Evolutionary conservation across 352 stramenopile species (phyloP).

Genomic region (Elongisporangium anandrum): DNA sequence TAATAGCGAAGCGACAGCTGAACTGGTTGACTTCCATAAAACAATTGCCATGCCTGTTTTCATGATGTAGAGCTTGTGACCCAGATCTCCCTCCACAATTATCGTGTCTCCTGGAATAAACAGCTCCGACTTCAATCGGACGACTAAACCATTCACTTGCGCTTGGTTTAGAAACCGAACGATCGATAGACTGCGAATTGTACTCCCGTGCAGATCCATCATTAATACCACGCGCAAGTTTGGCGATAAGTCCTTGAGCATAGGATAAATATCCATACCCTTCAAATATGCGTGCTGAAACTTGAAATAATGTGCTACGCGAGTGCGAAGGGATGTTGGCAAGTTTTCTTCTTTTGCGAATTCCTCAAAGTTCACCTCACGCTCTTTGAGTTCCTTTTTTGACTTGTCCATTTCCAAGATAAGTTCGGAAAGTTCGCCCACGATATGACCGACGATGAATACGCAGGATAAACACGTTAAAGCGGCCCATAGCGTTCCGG

Average conservation of each 20-base stretch:
- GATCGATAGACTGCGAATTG: slow-evolving; percentile 48
- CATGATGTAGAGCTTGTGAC: slow-evolving; percentile 68
- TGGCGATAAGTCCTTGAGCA: slow-evolving; percentile 67
- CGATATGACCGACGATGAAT: slow-evolving; percentile 76
- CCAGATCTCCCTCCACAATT: slow-evolving; percentile 59
- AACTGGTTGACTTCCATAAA: slow-evolving; percentile 62
- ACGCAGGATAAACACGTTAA: slow-evolving; percentile 65
- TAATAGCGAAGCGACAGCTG: slow-evolving; percentile 49
- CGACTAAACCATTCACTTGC: slow-evolving; percentile 48
- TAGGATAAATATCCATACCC: slow-evolving; percentile 65
- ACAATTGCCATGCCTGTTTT: slow-evolving; percentile 62
- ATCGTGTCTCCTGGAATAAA: slow-evolving; percentile 72
- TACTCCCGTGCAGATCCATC: slow-evolving; percentile 63
- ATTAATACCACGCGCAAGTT: slow-evolving; percentile 65
- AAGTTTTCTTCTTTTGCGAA: slow-evolving; percentile 68
- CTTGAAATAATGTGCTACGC: slow-evolving; percentile 63
- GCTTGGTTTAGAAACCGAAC: slow-evolving; percentile 44
- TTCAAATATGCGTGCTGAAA: slow-evolving; percentile 69
- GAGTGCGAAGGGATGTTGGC: slow-evolving; percentile 43
- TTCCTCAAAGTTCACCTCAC: slow-evolving; percentile 59
- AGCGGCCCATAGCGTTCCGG: slow-evolving; percentile 60
- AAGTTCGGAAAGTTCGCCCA: slow-evolving; percentile 72
- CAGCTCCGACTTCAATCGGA: slow-evolving; percentile 64
- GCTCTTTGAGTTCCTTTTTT: slow-evolving; percentile 69
- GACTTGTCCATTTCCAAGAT: slow-evolving; percentile 73